Evolutionary conservation across 441 rosid species (phyloP).

Genomic region (Croton setiger): DNA sequence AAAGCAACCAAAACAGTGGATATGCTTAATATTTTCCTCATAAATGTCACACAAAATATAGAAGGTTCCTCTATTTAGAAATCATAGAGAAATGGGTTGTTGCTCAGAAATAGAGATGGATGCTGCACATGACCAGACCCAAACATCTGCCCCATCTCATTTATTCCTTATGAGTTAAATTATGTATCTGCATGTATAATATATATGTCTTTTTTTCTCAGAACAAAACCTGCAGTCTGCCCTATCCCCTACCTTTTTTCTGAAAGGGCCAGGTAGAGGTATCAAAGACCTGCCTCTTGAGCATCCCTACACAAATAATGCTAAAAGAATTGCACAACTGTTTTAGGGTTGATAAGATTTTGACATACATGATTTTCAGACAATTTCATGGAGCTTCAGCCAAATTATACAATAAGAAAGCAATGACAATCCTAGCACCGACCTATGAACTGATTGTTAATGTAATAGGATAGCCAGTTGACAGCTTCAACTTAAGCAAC

Average conservation of each 20-base stretch:
- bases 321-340: no score
- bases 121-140: no score
- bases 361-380: background rate
- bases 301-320: no score
- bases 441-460: background rate
- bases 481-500: background rate
- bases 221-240: no score
- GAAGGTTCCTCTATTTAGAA: background rate
- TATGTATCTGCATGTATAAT: no score
- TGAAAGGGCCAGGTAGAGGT: no score
- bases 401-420: background rate
- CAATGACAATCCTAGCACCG: background rate
- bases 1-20: background rate
- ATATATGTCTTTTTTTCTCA: no score
- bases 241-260: no score
- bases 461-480: background rate
- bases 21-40: conserved; percentile 4
- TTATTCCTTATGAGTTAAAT: no score
- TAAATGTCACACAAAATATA: conserved; percentile 9
- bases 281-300: no score
- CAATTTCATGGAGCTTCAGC: background rate
- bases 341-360: background rate
- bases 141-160: no score
- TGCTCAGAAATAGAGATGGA: background rate
- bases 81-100: background rate